These are phyloP conservation scores for Lepraria neglecta DNA, from an alignment of 495 filamentous ascomycete species.

Conservation along the genomic window DNA sequence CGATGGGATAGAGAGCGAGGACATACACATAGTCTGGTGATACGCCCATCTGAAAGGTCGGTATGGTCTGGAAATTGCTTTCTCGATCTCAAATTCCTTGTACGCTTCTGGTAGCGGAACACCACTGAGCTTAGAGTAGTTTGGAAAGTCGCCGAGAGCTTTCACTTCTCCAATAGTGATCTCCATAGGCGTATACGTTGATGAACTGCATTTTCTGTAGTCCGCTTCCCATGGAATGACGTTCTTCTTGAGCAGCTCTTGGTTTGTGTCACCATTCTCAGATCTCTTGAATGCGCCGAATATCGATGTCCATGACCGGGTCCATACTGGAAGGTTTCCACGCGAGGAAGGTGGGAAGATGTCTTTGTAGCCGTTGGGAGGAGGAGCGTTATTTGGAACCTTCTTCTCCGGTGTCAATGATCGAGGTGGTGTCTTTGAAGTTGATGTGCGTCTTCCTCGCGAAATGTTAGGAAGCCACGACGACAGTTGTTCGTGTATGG, in stretches of 20 bases:
- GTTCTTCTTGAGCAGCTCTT: slow-evolving; percentile 33
- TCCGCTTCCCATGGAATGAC: slow-evolving; percentile 42
- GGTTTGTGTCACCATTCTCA: slow-evolving; percentile 23
- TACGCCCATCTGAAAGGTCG: slow-evolving; percentile 84
- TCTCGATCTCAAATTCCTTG: slow-evolving; percentile 56
- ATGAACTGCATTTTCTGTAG: slow-evolving; percentile 36
- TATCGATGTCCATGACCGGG: slow-evolving; percentile 26
- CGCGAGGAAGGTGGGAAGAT: slow-evolving; percentile 53
- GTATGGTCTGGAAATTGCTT: slow-evolving; percentile 62
- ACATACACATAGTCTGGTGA: slow-evolving; percentile 90
- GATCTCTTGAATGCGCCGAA: slow-evolving; percentile 23
- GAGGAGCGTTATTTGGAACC: slow-evolving; percentile 26
- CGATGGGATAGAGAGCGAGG: not conserved
- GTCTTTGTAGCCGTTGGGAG: slow-evolving; percentile 39
- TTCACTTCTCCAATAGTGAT: slow-evolving; percentile 66
- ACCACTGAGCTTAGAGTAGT: slow-evolving; percentile 72
- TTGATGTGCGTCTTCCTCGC: slow-evolving; percentile 36
- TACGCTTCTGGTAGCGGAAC: slow-evolving; percentile 69
- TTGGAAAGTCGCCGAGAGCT: slow-evolving; percentile 71
- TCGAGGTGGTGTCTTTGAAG: slow-evolving; percentile 49
- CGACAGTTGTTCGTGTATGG: slow-evolving; percentile 24
- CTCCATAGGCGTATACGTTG: slow-evolving; percentile 50
- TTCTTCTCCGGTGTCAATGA: slow-evolving; percentile 51
- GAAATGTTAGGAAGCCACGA: slow-evolving; percentile 24
- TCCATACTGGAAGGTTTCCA: slow-evolving; percentile 38